Conservation (phyloP, 371 early-diverging fungal species). For the Lichtheimia ramosa region DNA sequence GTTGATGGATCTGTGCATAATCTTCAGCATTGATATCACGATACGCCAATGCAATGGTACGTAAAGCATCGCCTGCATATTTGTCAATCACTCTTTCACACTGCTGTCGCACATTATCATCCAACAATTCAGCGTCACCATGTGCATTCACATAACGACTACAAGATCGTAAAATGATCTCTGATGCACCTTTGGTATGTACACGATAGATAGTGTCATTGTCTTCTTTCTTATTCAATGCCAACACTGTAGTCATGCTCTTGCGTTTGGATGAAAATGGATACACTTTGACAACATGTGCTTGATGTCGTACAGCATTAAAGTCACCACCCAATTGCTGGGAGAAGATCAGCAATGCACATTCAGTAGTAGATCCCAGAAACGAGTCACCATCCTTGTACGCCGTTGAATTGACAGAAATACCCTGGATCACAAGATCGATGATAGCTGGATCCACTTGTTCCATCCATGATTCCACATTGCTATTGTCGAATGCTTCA, state of each 20-base stretch:
- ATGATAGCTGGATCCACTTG: constrained; percentile 32
- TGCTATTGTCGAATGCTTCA: constrained; percentile 32
- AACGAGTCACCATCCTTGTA: constrained; percentile 79
- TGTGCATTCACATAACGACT: constrained; percentile 56
- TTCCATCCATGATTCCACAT: constrained; percentile 25
- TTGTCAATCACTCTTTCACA: constrained; percentile 63
- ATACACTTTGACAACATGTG: constrained; percentile 58
- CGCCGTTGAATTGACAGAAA: constrained; percentile 88
- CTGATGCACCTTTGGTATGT: constrained; percentile 83
- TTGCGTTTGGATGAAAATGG: constrained; percentile 83
- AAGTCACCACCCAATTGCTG: constrained; percentile 65
- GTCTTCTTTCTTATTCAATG: constrained; percentile 17
- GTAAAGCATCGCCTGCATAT: constrained; percentile 83
- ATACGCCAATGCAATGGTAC: constrained; percentile 88
- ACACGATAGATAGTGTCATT: constrained; percentile 50
- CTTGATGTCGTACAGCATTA: constrained; percentile 54
- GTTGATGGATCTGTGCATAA: constrained; percentile 20
- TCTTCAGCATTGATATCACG: constrained; percentile 54
- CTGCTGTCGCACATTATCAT: constrained; percentile 43
- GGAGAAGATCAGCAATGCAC: constrained; percentile 81
- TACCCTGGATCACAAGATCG: constrained; percentile 57
- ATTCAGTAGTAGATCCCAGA: constrained; percentile 93
- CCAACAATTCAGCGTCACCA: constrained; percentile 53
- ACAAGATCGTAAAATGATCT: constrained; percentile 73
- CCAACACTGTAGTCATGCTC: constrained; percentile 73